Conservation (phyloP, 805 yeast species). For the Candida peoriensis region DNA sequence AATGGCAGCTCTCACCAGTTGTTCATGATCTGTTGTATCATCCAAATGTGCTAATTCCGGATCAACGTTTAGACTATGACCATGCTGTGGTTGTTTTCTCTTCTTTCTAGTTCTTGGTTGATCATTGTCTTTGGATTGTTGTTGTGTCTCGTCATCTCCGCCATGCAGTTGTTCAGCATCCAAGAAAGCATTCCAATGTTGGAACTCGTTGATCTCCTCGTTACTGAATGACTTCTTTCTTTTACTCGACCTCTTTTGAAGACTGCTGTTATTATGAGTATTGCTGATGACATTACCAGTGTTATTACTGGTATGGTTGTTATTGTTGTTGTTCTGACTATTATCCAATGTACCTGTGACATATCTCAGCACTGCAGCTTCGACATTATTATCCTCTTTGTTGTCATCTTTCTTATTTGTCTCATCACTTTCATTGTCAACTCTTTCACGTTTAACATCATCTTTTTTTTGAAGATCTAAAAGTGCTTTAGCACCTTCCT, state of each 20-base stretch:
- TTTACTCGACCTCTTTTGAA: constrained; percentile 8
- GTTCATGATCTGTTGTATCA: constrained; percentile 49
- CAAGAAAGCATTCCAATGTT: constrained; percentile 25
- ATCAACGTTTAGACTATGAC: constrained; percentile 44
- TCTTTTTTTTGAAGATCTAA: constrained; percentile 21
- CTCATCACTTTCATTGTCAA: constrained; percentile 3
- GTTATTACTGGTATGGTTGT: background rate
- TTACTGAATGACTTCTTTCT: constrained; percentile 17
- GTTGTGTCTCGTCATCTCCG: constrained; percentile 7
- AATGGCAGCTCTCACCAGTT: constrained; percentile 64
- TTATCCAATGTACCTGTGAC: constrained; percentile 59
- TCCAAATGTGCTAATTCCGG: constrained; percentile 53
- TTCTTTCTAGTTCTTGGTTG: constrained; percentile 6
- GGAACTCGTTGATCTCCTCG: constrained; percentile 22
- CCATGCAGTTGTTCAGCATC: constrained; percentile 21
- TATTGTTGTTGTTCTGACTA: constrained; percentile 15
- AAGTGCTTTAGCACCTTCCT: constrained; percentile 24
- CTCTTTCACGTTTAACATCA: constrained; percentile 8
- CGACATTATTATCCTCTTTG: constrained; percentile 48
- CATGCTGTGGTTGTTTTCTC: constrained; percentile 4
- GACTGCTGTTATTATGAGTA: background rate
- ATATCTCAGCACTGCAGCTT: constrained; percentile 71
- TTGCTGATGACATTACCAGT: constrained; percentile 16
- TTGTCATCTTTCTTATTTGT: constrained; percentile 6
- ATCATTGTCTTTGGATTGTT: constrained; percentile 2